phyloP scores from a whole-genome alignment of 805 yeast species.

The Monosporozyma siamensis region DNA sequence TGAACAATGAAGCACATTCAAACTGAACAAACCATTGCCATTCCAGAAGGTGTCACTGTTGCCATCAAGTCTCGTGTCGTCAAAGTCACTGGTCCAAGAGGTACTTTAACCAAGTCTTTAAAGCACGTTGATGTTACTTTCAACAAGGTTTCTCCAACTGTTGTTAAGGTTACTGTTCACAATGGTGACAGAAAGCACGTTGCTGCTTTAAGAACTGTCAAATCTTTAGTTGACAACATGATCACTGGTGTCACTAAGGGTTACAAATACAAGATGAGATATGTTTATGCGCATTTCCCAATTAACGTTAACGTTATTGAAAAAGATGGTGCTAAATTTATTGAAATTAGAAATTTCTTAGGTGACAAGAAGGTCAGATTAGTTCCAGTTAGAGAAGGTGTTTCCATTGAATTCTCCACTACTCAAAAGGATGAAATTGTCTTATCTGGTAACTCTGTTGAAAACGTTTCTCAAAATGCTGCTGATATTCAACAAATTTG shows the following conservation, averaged over 20 bases:
- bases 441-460: slow-evolving; percentile 53
- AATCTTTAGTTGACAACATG: slow-evolving; percentile 88
- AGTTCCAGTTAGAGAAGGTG: slow-evolving; percentile 84
- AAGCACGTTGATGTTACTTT: slow-evolving; percentile 93
- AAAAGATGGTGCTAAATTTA: slow-evolving; percentile 59
- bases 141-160: slow-evolving; percentile 51
- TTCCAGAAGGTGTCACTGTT: slow-evolving; percentile 91
- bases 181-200: slow-evolving; percentile 99
- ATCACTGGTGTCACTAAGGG: slow-evolving; percentile 98
- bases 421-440: slow-evolving; percentile 90
- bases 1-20: slow-evolving; percentile 80
- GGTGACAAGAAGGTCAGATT: slow-evolving; percentile 98
- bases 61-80: slow-evolving; percentile 84
- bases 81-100: slow-evolving; percentile 97
- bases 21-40: slow-evolving; percentile 71
- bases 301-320: slow-evolving; percentile 91
- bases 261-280: slow-evolving; percentile 99
- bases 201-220: slow-evolving; percentile 98
- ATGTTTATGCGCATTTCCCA: slow-evolving; percentile 99
- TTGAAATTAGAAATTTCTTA: slow-evolving; percentile 98
- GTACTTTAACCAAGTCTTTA: slow-evolving; percentile 80
- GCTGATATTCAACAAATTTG: slow-evolving; percentile 97
- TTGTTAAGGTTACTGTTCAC: slow-evolving; percentile 83
- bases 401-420: slow-evolving; percentile 69
- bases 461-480: slow-evolving; percentile 95